These are phyloP conservation scores for Pythium biforme DNA, from an alignment of 352 stramenopile species.

Conservation along the genomic window DNA sequence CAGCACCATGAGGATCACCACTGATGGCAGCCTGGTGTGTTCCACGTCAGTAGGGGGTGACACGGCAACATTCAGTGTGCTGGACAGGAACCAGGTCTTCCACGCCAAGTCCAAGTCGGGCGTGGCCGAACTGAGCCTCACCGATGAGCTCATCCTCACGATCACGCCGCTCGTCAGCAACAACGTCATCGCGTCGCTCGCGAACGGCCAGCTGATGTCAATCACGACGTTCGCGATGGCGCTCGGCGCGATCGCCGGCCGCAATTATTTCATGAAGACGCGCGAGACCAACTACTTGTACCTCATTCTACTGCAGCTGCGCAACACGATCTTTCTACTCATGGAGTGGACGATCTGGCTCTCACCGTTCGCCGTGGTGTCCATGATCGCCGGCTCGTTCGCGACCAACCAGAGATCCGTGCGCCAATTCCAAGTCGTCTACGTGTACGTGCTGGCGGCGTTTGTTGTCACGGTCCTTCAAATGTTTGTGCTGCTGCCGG, in stretches of 20 bases:
- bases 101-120: not conserved
- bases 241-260: conserved; percentile 52
- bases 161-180: conserved; percentile 53
- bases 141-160: conserved; percentile 51
- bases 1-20: conserved; percentile 47
- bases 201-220: conserved; percentile 45
- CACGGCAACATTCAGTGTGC: conserved; percentile 23
- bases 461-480: not conserved
- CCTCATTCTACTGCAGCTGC: conserved; percentile 58
- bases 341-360: conserved; percentile 19
- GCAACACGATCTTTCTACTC: conserved; percentile 68
- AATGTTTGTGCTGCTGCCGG: not conserved
- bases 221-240: conserved; percentile 72
- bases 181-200: conserved; percentile 61
- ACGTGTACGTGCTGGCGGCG: conserved; percentile 9
- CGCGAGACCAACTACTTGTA: conserved; percentile 63
- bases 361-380: conserved; percentile 4
- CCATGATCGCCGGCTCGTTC: conserved; percentile 41
- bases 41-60: too few relatives aligned
- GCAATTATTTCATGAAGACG: conserved; percentile 58
- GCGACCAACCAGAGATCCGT: conserved; percentile 33
- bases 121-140: conserved; percentile 46
- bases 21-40: conserved; percentile 16
- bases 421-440: conserved; percentile 26
- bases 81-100: conserved; percentile 23